Base-by-base conservation (phyloP, 345 rosid genomes). In the Ricinus communis region DNA sequence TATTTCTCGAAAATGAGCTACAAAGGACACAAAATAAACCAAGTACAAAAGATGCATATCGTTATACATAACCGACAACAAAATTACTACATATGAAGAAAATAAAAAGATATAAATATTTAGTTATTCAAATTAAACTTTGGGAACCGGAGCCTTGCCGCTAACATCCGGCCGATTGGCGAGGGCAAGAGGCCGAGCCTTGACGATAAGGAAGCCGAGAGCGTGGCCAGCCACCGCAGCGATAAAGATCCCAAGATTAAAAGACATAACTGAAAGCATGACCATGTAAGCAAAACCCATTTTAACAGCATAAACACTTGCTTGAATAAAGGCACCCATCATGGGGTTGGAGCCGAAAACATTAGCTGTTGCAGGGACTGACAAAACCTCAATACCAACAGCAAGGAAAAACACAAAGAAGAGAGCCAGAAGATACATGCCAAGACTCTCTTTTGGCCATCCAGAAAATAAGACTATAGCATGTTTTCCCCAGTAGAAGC, bases 191-290 rank as follows among this genome's bases (percentile, higher is more conserved):
- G 72, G 76, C 21, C 83, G 74, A 36, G 72, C 59, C 74, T 73
- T 83, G 67, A 81, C 59, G 3, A 81, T 1, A 8, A 83, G 81
- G 56, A 59, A 70, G 2, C 85, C 85, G n/a, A 72, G 16, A 0
- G 77, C 61, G 40, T 83, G 85, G 12, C 88, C 85, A 0, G 63
- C 79, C 15, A 83, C 69, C 14, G 83, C 82, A 5, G 81, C 85
- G 25, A 83, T 19, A 53, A 85, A 83, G 46, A 83, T 78, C 15
- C 88, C 86, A 5, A 73, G 66, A 50, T 85, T 85, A 75, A 59
- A 81, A 25, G 86, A 77, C 88, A 83, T 81, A 54, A 79, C 85
- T 10, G 86, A 66, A 30, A 85, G 85, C 86, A 83, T 83, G 49
- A 79, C 81, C 83, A 85, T 22, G 78, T 85, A 81, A 61, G 82